Conservation (phyloP, 2,329 filamentous ascomycete species). For the Furcasterigmium furcatum region DNA sequence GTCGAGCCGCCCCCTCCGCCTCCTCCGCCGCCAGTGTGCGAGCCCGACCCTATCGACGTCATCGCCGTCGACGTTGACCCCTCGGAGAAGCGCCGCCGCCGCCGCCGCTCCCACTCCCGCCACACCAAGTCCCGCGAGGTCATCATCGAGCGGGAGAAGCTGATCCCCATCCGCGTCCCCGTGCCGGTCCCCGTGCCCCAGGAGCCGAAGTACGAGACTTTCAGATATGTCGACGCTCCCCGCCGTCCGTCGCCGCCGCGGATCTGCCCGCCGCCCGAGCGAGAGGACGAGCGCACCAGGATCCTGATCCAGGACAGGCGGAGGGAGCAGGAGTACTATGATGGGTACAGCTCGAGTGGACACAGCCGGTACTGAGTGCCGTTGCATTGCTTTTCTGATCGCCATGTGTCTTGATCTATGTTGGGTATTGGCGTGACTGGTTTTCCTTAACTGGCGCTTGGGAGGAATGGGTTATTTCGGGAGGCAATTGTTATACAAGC, state of each 20-base stretch:
- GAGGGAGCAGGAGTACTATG: conserved; percentile 26
- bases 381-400: not conserved
- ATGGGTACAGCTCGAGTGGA: conserved; percentile 2
- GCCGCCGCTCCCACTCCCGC: conserved; percentile 22
- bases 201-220: conserved; percentile 42
- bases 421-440: not conserved
- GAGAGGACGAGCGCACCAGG: conserved; percentile 25
- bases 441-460: not conserved
- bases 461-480: no score
- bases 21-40: conserved; percentile 16
- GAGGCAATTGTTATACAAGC: no score
- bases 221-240: conserved; percentile 49
- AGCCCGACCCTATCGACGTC: conserved; percentile 15
- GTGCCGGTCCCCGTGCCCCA: conserved; percentile 31
- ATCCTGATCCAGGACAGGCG: conserved; percentile 29
- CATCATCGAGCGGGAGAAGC: conserved; percentile 48
- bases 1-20: conserved; percentile 13
- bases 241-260: conserved; percentile 31
- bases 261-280: conserved; percentile 21
- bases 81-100: conserved; percentile 19
- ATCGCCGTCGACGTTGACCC: conserved; percentile 22
- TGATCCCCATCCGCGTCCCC: conserved; percentile 38
- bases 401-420: not conserved
- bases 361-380: conserved; percentile 2
- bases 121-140: conserved; percentile 31